Percentiles rank a stretch among this genome's conserved stretches.
Conservation (phyloP, 106 monocot genomes). For the Amphibolis antarctica region DNA sequence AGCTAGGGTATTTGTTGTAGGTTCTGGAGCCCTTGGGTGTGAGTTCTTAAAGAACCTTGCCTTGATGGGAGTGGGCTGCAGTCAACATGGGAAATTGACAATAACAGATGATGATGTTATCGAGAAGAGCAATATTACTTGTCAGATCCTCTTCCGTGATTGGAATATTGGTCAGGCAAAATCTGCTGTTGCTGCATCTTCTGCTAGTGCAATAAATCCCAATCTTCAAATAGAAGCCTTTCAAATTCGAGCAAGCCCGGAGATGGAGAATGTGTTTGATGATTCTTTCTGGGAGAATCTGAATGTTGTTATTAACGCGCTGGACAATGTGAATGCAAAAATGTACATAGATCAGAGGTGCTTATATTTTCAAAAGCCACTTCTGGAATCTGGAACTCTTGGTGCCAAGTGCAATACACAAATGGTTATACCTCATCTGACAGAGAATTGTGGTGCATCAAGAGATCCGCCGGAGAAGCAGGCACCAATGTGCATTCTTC, state of each 20-base stretch:
- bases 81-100: conserved; percentile 60
- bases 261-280: conserved; percentile 77
- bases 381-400: conserved; percentile 83
- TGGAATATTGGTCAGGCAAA: conserved; percentile 93
- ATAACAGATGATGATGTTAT: conserved; percentile 93
- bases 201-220: conserved; percentile 52
- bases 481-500: conserved; percentile 89
- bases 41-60: conserved; percentile 97
- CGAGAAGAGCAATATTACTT: conserved; percentile 86
- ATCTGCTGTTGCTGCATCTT: conserved; percentile 80
- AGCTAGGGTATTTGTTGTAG: conserved; percentile 72
- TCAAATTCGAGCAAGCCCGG: conserved; percentile 76
- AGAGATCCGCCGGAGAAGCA: conserved; percentile 86
- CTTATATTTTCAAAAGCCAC: conserved; percentile 79
- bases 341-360: conserved; percentile 72
- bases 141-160: conserved; percentile 85
- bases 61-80: conserved; percentile 84
- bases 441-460: conserved; percentile 88
- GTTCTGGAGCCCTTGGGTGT: conserved; percentile 90
- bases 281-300: conserved; percentile 81
- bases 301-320: conserved; percentile 70
- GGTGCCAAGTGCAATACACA: conserved; percentile 91
- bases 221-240: conserved; percentile 62
- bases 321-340: conserved; percentile 83
- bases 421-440: conserved; percentile 85